Base-by-base conservation (phyloP, 495 filamentous ascomycete genomes). In the Bacidia gigantensis region DNA sequence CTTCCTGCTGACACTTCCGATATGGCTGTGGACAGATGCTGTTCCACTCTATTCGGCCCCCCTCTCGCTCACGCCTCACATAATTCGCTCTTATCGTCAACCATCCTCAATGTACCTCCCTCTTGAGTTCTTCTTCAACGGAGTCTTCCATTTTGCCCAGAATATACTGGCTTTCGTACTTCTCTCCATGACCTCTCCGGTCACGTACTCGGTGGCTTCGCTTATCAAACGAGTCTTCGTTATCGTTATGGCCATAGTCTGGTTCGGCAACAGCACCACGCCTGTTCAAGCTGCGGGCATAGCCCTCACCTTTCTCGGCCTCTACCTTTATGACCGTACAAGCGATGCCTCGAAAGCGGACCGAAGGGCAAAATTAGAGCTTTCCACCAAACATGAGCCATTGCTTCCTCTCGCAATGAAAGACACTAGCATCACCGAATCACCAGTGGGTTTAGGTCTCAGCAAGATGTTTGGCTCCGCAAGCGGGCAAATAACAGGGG, bases 141-240 rank as follows among this genome's bases (percentile, higher is more conserved):
- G 92, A 42, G 84, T 87, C 3, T 95, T 93, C 64, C 92, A 99
- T 63, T 99, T 99, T 64, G 86, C 79, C 0, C 92, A 99, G 58
- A 95, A 92, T 63, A 90, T 99, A 38, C 73, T 97, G 48, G 92
- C 92, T 0, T 99, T 99, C 59, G 70, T 95, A 35, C 72, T 99
- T 11, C 71, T 97, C 18, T 89, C 86, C 46, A 81, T 95, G 72
- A 82, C 96, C 11, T 92, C 86, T 2, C 92, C 92, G 2, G 92
- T 99, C 26, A 96, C 93, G 1, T 99, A 99, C 71, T 94, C 87
- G 0, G 90, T 99, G 32, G 92, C 92, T 22, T 87, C 81, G 35
- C 72, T 99, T 45, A 89, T 97, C 56, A 99, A 99, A 67, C 83
- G 92, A 24, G 92, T 99, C 7, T 96, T 94, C 62, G 92, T 99